These are phyloP conservation scores for Murraya paniculata DNA, from an alignment of 345 rosid genomes.

Conservation along the genomic window DNA sequence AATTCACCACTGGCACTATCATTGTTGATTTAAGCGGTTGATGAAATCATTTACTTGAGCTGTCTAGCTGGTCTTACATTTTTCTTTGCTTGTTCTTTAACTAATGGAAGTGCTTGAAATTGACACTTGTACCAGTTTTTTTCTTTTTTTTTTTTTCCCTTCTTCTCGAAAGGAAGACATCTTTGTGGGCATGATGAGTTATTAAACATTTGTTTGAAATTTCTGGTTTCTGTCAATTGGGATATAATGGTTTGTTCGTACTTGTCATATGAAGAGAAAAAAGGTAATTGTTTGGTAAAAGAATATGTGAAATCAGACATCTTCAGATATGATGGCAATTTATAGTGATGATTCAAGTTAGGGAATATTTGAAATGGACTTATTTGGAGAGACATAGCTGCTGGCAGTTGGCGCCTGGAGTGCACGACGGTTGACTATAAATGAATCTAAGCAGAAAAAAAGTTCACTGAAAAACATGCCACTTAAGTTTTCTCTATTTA, in stretches of 20 bases:
- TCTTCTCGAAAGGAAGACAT: not conserved
- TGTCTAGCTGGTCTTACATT: not conserved
- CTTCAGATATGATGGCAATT: not conserved
- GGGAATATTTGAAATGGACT: not conserved
- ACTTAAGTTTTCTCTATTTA: not conserved
- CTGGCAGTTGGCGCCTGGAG: not conserved
- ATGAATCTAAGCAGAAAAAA: not conserved
- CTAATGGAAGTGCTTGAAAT: not conserved
- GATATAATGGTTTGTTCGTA: not conserved
- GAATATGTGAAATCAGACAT: not conserved
- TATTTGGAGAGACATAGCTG: not conserved
- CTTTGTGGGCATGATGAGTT: not conserved
- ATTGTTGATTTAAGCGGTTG: not conserved
- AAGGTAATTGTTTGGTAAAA: not conserved
- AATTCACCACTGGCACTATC: conserved; percentile 1
- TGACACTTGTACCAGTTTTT: not conserved
- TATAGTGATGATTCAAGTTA: not conserved
- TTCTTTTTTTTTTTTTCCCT: no score
- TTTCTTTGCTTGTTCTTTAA: not conserved
- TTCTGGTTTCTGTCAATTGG: not conserved
- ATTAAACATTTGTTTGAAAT: not conserved
- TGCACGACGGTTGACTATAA: not conserved
- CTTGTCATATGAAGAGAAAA: not conserved
- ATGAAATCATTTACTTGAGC: not conserved
- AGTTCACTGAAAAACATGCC: not conserved